phyloP scores from a whole-genome alignment of 257 asterid genomes.

The Thymus mandschuricus region DNA sequence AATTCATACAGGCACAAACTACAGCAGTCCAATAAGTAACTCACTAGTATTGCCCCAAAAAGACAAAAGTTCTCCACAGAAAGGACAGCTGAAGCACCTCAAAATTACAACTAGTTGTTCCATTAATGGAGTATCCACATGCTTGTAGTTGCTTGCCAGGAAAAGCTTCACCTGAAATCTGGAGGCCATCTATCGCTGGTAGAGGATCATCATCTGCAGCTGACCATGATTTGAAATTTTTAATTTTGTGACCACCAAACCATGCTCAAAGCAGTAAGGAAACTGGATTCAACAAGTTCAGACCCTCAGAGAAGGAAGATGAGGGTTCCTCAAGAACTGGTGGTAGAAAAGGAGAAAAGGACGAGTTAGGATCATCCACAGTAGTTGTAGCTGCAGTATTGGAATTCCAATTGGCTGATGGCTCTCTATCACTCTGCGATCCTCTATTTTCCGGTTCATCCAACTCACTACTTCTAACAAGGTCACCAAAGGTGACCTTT shows the following conservation, averaged over 20 bases:
- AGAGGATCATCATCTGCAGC: slow-evolving; percentile 91
- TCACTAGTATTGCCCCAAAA: slow-evolving; percentile 29
- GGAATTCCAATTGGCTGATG: slow-evolving; percentile 58
- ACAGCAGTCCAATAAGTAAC: slow-evolving; percentile 31
- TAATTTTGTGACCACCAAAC: slow-evolving; percentile 29
- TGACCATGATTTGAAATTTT: slow-evolving; percentile 40
- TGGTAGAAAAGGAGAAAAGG: slow-evolving; percentile 79
- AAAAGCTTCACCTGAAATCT: slow-evolving; percentile 93
- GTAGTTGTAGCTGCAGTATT: slow-evolving; percentile 52
- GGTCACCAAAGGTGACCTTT: slow-evolving; percentile 86
- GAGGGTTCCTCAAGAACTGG: slow-evolving; percentile 97
- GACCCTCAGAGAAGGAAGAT: slow-evolving; percentile 94
- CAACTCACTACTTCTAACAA: slow-evolving; percentile 66
- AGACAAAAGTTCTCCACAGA: background rate
- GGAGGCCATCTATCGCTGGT: slow-evolving; percentile 95
- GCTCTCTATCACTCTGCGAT: slow-evolving; percentile 63
- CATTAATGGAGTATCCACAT: slow-evolving; percentile 87
- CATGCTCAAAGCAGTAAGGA: slow-evolving; percentile 33
- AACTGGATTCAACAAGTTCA: slow-evolving; percentile 32
- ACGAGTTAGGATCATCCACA: slow-evolving; percentile 81
- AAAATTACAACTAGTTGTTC: slow-evolving; percentile 98
- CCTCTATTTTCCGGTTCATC: slow-evolving; percentile 70
- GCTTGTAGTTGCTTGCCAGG: slow-evolving; percentile 96
- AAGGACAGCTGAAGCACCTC: slow-evolving; percentile 58
- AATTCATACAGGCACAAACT: slow-evolving; percentile 23